These are phyloP conservation scores for Talaromyces amestolkiae DNA, from an alignment of 2,329 filamentous ascomycete genomes.

Conservation along the genomic window DNA sequence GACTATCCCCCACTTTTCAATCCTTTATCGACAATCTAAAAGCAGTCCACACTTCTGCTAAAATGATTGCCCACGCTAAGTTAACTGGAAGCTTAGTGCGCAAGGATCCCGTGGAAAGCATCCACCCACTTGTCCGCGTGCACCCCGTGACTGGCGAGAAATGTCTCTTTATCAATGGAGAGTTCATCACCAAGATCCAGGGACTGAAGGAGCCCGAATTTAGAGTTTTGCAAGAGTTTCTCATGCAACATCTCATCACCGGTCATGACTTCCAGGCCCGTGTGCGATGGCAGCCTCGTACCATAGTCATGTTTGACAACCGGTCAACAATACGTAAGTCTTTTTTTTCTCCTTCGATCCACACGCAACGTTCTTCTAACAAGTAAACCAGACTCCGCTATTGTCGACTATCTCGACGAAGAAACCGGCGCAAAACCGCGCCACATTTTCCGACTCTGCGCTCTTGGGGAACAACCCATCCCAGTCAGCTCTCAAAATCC, in stretches of 20 bases:
- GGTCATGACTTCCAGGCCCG: constrained; percentile 50
- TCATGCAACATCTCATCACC: constrained; percentile 48
- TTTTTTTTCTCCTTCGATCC: background rate
- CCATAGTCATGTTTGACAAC: constrained; percentile 53
- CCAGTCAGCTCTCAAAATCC: constrained; percentile 31
- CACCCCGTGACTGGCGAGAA: constrained; percentile 52
- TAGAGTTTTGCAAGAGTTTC: constrained; percentile 47
- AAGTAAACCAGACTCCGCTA: constrained; percentile 44
- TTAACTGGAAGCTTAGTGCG: constrained; percentile 45
- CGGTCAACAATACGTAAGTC: constrained; percentile 47
- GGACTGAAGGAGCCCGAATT: constrained; percentile 50
- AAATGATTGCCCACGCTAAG: constrained; percentile 45
- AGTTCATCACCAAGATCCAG: constrained; percentile 49
- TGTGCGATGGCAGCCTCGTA: constrained; percentile 50
- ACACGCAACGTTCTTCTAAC: background rate
- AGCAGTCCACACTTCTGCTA: constrained; percentile 42
- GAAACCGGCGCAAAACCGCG: constrained; percentile 47
- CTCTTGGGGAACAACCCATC: constrained; percentile 51
- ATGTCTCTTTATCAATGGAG: constrained; percentile 49
- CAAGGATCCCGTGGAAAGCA: constrained; percentile 45
- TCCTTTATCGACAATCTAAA: constrained; percentile 34
- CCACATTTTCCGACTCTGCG: constrained; percentile 52
- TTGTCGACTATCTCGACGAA: constrained; percentile 50
- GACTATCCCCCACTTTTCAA: constrained; percentile 53
- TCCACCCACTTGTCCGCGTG: constrained; percentile 48